Conservation (phyloP, 2,329 filamentous ascomycete species). For the Alternaria consortialis region DNA sequence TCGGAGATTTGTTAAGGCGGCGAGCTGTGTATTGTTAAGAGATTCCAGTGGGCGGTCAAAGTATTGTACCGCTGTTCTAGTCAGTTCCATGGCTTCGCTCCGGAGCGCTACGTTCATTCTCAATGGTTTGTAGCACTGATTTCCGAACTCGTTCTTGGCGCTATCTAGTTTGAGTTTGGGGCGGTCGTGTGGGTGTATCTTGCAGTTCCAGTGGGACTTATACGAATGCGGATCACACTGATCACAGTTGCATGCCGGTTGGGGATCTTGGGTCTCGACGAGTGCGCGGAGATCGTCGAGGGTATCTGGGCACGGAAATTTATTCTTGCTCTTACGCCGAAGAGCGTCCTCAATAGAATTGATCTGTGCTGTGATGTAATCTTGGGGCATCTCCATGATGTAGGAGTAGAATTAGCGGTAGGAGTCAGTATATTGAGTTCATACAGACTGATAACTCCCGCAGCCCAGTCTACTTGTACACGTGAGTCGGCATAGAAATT, state of each 20-base stretch:
- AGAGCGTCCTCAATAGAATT: not conserved
- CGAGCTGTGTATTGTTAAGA: not conserved
- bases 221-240: not conserved
- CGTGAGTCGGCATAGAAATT: not conserved
- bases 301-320: not conserved
- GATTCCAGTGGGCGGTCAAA: not conserved
- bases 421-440: not conserved
- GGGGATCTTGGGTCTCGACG: not conserved
- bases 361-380: not conserved
- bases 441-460: not conserved
- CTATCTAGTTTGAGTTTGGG: slow-evolving; percentile 5
- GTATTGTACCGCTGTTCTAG: not conserved
- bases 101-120: not conserved
- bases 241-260: not conserved
- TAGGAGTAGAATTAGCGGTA: not conserved
- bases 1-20: not conserved
- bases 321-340: not conserved
- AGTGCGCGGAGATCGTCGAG: not conserved
- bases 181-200: not conserved
- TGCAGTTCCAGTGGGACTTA: not conserved
- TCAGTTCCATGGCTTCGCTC: not conserved
- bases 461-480: not conserved
- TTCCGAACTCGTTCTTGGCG: slow-evolving; percentile 8
- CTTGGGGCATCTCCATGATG: not conserved
- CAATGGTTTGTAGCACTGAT: not conserved